A percentile compares a stretch with the other conserved stretches of the same genome.
Conservation (phyloP, 169 alveolate species). For the Theileria parva region DNA sequence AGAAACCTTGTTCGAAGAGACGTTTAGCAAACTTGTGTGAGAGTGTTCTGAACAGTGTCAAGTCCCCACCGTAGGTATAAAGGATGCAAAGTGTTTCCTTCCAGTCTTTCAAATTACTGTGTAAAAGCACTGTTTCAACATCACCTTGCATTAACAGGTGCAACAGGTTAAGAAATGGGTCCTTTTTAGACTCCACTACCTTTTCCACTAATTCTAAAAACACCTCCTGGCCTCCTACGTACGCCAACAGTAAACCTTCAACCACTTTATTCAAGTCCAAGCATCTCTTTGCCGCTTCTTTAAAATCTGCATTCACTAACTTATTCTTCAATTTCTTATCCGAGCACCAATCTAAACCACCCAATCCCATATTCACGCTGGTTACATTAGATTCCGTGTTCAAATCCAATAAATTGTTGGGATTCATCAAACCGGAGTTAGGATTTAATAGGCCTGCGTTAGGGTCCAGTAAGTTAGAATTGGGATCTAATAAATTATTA, state of each 20-base stretch:
- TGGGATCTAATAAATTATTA: not conserved
- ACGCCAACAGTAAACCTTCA: constrained; percentile 73
- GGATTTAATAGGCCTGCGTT: no score
- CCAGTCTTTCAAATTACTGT: constrained; percentile 70
- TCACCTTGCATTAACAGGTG: constrained; percentile 68
- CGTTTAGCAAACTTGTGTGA: constrained; percentile 68
- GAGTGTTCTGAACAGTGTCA: constrained; percentile 46
- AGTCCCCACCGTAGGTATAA: constrained; percentile 59
- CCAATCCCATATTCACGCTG: not conserved
- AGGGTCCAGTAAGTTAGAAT: not conserved
- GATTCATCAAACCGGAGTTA: not conserved
- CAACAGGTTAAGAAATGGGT: constrained; percentile 62
- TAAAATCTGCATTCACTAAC: constrained; percentile 68
- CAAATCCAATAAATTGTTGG: not conserved
- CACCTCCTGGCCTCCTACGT: constrained; percentile 74
- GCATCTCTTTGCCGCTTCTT: constrained; percentile 74
- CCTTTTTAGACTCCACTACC: constrained; percentile 50
- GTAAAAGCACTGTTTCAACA: constrained; percentile 46
- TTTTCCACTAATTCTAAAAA: constrained; percentile 64
- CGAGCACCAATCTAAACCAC: constrained; percentile 27
- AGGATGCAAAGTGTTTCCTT: constrained; percentile 68
- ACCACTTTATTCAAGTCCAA: constrained; percentile 58
- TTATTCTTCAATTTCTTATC: constrained; percentile 47
- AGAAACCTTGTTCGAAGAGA: constrained; percentile 62
- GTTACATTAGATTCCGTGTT: not conserved